Evolutionary conservation across 768 basidiomycete species (phyloP).

Genomic region (Hygrocybe coccinea): DNA sequence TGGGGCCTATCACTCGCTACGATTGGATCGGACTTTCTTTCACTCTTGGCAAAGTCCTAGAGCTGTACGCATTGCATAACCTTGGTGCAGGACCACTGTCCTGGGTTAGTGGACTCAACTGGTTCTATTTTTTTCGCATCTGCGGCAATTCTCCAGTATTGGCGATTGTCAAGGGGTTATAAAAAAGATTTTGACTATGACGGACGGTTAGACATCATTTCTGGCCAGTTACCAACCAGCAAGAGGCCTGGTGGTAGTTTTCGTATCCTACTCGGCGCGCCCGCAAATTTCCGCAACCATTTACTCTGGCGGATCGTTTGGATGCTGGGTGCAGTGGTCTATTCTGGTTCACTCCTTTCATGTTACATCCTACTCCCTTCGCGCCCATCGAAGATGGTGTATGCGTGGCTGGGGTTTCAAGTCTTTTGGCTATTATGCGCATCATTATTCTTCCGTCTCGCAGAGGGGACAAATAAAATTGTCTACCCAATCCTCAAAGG

Average conservation of each 20-base stretch:
- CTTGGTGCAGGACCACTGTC: background rate
- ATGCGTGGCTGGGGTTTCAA: constrained; percentile 23
- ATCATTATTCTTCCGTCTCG: constrained; percentile 18
- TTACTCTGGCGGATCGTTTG: constrained; percentile 21
- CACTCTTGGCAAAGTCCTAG: constrained; percentile 17
- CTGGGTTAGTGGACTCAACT: constrained; percentile 16
- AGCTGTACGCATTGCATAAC: constrained; percentile 14
- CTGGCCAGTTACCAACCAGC: constrained; percentile 19
- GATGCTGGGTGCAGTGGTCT: constrained; percentile 20
- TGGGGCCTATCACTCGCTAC: constrained; percentile 7
- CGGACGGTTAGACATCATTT: constrained; percentile 18
- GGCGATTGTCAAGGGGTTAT: constrained; percentile 1
- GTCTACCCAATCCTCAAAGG: constrained; percentile 8
- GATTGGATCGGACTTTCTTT: background rate
- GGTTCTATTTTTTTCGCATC: constrained; percentile 19
- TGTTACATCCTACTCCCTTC: constrained; percentile 19
- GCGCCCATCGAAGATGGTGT: constrained; percentile 12
- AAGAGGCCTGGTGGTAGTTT: constrained; percentile 17
- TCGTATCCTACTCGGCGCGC: constrained; percentile 21
- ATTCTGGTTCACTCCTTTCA: constrained; percentile 14
- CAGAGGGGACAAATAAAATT: constrained; percentile 9
- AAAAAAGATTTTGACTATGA: constrained; percentile 8
- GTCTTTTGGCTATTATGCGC: constrained; percentile 21
- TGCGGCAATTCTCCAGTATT: constrained; percentile 11
- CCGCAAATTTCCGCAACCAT: constrained; percentile 11